These are phyloP conservation scores for Vigna mungo DNA, from an alignment of 306 rosid genomes.

Conservation along the genomic window DNA sequence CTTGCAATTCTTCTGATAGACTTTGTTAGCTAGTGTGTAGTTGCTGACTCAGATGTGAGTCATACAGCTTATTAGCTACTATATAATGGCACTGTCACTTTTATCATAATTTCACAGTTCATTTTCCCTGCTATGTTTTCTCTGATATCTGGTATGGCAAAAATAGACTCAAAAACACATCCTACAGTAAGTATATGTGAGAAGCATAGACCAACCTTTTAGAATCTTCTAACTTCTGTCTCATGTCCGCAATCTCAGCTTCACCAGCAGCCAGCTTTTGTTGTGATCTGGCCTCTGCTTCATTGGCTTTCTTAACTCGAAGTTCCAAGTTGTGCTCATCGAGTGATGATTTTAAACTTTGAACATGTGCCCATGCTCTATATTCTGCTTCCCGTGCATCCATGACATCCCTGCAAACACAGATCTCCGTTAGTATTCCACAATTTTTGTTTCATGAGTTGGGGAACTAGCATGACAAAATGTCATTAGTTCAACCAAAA, in stretches of 20 bases:
- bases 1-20: too few species aligned
- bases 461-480: conserved; percentile 17
- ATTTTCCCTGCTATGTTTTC: not conserved
- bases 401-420: conserved; percentile 70
- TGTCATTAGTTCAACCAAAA: conserved; percentile 7
- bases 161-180: not conserved
- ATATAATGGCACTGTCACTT: not conserved
- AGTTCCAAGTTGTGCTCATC: conserved; percentile 85
- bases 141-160: not conserved
- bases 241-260: conserved; percentile 85
- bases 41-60: not conserved
- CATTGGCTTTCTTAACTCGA: conserved; percentile 93
- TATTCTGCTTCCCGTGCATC: conserved; percentile 88
- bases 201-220: conserved; percentile 61
- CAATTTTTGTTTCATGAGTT: conserved; percentile 11
- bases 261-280: conserved; percentile 96
- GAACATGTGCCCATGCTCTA: conserved; percentile 88
- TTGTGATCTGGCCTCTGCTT: conserved; percentile 93
- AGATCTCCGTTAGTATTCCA: conserved; percentile 36
- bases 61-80: not conserved
- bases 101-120: not conserved
- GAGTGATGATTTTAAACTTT: conserved; percentile 78
- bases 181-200: not conserved
- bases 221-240: conserved; percentile 77
- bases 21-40: not conserved